Evolutionary conservation across 495 filamentous ascomycete genomes (phyloP).

Genomic region (Talaromyces proteolyticus): DNA sequence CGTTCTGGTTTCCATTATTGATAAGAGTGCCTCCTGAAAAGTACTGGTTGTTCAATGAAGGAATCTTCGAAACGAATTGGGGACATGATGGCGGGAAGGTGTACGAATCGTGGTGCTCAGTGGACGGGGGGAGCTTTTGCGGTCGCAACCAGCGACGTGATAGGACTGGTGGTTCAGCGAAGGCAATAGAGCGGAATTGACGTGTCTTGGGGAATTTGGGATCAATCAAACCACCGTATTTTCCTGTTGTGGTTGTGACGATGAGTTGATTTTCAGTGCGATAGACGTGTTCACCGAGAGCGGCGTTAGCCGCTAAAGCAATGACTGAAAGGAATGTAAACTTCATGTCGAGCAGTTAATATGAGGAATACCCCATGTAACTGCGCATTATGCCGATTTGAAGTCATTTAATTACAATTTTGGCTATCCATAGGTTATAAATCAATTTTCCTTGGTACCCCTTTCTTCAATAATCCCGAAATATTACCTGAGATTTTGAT

Average conservation of each 20-base stretch:
- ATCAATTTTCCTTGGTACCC: background rate
- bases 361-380: background rate
- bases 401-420: background rate
- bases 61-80: background rate
- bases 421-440: background rate
- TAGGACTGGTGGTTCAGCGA: constrained; percentile 37
- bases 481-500: background rate
- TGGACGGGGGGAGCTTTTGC: constrained; percentile 3
- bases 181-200: constrained; percentile 35
- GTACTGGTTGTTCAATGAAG: background rate
- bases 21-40: background rate
- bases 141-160: constrained; percentile 39
- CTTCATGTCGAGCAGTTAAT: background rate
- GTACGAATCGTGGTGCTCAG: constrained; percentile 1
- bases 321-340: background rate
- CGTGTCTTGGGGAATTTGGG: background rate
- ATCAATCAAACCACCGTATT: background rate
- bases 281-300: background rate
- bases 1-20: constrained; percentile 5
- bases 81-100: constrained; percentile 16
- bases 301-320: background rate
- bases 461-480: background rate
- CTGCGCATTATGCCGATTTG: background rate
- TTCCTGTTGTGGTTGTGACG: background rate
- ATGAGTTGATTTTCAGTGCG: background rate